phyloP scores from a whole-genome alignment of 2,329 filamentous ascomycete species.

The Elsinoe necatrix region DNA sequence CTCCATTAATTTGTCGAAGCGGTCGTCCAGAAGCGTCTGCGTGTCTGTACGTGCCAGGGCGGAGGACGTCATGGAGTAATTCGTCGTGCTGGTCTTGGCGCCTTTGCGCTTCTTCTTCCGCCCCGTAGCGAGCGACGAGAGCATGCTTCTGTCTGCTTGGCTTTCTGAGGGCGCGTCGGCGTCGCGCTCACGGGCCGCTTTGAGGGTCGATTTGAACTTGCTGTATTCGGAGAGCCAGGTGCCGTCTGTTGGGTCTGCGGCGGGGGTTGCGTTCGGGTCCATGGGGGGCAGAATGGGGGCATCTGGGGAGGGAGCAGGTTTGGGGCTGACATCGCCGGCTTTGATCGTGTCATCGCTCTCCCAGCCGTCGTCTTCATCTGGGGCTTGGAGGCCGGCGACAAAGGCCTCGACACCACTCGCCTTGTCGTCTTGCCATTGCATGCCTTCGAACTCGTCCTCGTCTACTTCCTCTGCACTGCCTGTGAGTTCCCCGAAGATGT shows the following conservation, averaged over 20 bases:
- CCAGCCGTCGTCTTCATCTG: constrained; percentile 72
- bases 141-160: constrained; percentile 61
- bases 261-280: constrained; percentile 28
- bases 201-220: constrained; percentile 64
- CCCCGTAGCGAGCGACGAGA: constrained; percentile 65
- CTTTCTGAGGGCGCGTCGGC: constrained; percentile 50
- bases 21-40: constrained; percentile 71
- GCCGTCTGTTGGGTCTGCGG: constrained; percentile 46
- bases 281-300: constrained; percentile 31
- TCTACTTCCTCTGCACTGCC: constrained; percentile 64
- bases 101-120: constrained; percentile 92
- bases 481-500: constrained; percentile 69
- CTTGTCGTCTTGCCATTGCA: constrained; percentile 34
- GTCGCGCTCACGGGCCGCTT: constrained; percentile 31
- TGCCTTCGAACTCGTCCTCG: constrained; percentile 68
- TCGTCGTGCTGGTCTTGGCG: constrained; percentile 76
- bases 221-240: constrained; percentile 90
- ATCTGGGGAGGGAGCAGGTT: constrained; percentile 37
- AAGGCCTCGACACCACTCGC: constrained; percentile 17
- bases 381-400: constrained; percentile 24
- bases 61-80: constrained; percentile 87
- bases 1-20: constrained; percentile 86
- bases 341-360: constrained; percentile 87
- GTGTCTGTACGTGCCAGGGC: constrained; percentile 82
- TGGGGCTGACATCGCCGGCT: constrained; percentile 33